A percentile compares a stretch with the other conserved stretches of the same genome.
Evolutionary conservation across 768 basidiomycete genomes (phyloP).

Genomic region (Artomyces pyxidatus): DNA sequence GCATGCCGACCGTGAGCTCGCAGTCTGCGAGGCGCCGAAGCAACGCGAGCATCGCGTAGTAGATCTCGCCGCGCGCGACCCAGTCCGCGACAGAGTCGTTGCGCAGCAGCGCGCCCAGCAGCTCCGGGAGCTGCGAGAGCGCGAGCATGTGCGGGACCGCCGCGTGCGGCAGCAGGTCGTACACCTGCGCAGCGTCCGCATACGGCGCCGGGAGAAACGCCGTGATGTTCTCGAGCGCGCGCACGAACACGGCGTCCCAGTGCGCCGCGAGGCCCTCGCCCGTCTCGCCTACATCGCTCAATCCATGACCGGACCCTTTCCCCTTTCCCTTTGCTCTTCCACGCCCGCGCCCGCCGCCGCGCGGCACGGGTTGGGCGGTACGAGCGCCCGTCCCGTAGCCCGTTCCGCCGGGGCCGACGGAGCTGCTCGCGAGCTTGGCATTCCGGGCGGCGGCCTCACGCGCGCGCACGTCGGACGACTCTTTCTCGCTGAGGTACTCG

Average conservation of each 20-base stretch:
- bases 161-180: constrained; percentile 43
- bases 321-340: background rate
- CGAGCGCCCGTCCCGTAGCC: constrained; percentile 35
- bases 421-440: constrained; percentile 10
- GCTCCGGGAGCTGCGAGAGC: constrained; percentile 38
- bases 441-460: constrained; percentile 22
- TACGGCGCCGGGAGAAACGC: constrained; percentile 40
- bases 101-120: constrained; percentile 38
- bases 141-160: constrained; percentile 34
- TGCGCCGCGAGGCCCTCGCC: constrained; percentile 14
- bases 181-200: constrained; percentile 31
- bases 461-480: constrained; percentile 32
- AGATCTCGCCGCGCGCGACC: constrained; percentile 37
- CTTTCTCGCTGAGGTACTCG: constrained; percentile 34
- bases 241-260: constrained; percentile 34
- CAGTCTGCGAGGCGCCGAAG: constrained; percentile 42
- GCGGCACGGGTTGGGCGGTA: too few relatives aligned
- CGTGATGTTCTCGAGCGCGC: constrained; percentile 31
- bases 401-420: constrained; percentile 46
- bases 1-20: constrained; percentile 36
- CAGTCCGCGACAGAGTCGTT: constrained; percentile 52
- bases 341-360: constrained; percentile 2
- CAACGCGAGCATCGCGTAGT: constrained; percentile 40
- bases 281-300: background rate
- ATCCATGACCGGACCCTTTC: background rate